phyloP scores from a whole-genome alignment of 2,329 filamentous ascomycete genomes.

The Alternaria longipes region DNA sequence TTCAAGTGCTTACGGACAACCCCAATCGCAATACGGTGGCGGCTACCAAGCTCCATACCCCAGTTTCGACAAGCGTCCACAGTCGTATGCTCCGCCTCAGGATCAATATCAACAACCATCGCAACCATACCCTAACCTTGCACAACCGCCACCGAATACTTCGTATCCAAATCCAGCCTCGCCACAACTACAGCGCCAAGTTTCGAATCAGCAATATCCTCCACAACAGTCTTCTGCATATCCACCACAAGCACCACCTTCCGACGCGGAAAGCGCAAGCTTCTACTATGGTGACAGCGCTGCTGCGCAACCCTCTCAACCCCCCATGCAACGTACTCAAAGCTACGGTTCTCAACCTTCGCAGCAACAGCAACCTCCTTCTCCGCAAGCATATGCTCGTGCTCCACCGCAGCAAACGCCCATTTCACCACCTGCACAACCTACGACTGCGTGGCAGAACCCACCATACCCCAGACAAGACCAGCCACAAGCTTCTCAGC shows the following conservation, averaged over 20 bases:
- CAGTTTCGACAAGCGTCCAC: conserved; percentile 48
- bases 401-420: conserved; percentile 38
- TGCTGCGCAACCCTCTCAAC: conserved; percentile 32
- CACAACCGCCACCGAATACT: conserved; percentile 37
- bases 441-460: conserved; percentile 42
- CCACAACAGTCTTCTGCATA: conserved; percentile 42
- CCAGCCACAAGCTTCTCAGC: conserved; percentile 38
- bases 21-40: conserved; percentile 63
- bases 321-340: conserved; percentile 41
- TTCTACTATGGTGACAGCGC: conserved; percentile 48
- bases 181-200: conserved; percentile 50
- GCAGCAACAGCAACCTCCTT: conserved; percentile 45
- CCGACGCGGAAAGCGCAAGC: conserved; percentile 45
- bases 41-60: conserved; percentile 49
- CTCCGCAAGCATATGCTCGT: conserved; percentile 46
- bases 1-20: conserved; percentile 58
- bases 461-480: conserved; percentile 46
- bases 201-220: conserved; percentile 47
- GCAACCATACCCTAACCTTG: conserved; percentile 47
- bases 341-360: conserved; percentile 45
- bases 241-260: conserved; percentile 46
- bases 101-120: conserved; percentile 49
- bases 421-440: conserved; percentile 43
- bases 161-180: conserved; percentile 46
- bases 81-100: conserved; percentile 37